These are phyloP conservation scores for Phycomyces blakesleeanus DNA, from an alignment of 192 early-diverging fungal species.

Conservation along the genomic window DNA sequence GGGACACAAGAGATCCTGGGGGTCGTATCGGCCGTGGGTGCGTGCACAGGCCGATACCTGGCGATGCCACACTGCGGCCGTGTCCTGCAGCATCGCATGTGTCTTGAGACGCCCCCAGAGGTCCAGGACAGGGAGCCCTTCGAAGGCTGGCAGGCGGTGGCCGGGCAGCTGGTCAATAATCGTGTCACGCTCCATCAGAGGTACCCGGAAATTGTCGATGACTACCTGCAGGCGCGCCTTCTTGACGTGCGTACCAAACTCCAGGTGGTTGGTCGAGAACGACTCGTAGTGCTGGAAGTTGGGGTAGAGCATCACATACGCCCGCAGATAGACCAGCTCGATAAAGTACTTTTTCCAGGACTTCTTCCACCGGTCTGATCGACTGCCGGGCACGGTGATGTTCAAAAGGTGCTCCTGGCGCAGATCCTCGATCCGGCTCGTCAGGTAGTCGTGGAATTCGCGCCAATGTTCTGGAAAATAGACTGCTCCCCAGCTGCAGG, in stretches of 20 bases:
- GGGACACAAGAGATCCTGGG: slow-evolving; percentile 38
- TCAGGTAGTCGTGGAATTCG: slow-evolving; percentile 55
- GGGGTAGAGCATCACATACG: slow-evolving; percentile 61
- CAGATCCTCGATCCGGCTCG: slow-evolving; percentile 46
- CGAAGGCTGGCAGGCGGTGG: slow-evolving; percentile 42
- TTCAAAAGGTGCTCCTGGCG: slow-evolving; percentile 37
- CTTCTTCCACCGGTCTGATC: slow-evolving; percentile 57
- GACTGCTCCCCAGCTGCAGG: slow-evolving; percentile 62
- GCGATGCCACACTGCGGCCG: slow-evolving; percentile 38
- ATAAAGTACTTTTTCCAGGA: slow-evolving; percentile 64
- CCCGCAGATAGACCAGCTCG: slow-evolving; percentile 57
- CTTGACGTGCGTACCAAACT: slow-evolving; percentile 56
- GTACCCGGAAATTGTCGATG: slow-evolving; percentile 50
- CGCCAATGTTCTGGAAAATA: slow-evolving; percentile 62
- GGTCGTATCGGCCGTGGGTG: slow-evolving; percentile 19
- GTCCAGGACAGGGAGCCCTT: slow-evolving; percentile 48
- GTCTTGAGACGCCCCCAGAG: slow-evolving; percentile 50
- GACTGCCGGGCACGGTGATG: slow-evolving; percentile 47
- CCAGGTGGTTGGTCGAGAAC: slow-evolving; percentile 61
- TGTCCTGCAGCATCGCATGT: slow-evolving; percentile 37
- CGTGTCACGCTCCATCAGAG: slow-evolving; percentile 51
- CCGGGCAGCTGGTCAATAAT: slow-evolving; percentile 46
- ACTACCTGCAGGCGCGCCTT: slow-evolving; percentile 29
- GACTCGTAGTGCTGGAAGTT: slow-evolving; percentile 55
- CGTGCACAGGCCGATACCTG: slow-evolving; percentile 38